Conservation (phyloP, 805 yeast genomes). For the Komagataella pseudopastoris region DNA sequence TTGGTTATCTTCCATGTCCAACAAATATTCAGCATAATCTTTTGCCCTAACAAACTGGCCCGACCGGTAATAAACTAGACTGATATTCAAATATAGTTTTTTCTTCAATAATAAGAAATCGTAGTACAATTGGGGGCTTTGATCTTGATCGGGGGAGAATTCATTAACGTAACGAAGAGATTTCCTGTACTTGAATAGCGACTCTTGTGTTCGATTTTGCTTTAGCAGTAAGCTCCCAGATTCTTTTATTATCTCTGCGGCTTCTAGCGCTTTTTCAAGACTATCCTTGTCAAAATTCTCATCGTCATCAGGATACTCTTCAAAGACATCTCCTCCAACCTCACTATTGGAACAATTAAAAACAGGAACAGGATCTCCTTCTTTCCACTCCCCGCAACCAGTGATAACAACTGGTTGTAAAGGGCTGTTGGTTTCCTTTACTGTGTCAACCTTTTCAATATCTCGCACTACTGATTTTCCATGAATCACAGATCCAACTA, state of each 20-base stretch:
- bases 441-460: slow-evolving; percentile 36
- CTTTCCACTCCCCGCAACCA: slow-evolving; percentile 53
- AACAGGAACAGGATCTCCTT: slow-evolving; percentile 38
- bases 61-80: slow-evolving; percentile 37
- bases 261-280: slow-evolving; percentile 31
- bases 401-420: slow-evolving; percentile 27
- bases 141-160: slow-evolving; percentile 55
- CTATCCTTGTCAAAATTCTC: slow-evolving; percentile 41
- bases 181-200: slow-evolving; percentile 51
- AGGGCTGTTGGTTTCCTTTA: slow-evolving; percentile 20
- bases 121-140: slow-evolving; percentile 35
- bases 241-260: slow-evolving; percentile 43
- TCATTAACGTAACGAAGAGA: slow-evolving; percentile 60
- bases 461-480: slow-evolving; percentile 63
- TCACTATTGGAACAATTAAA: slow-evolving; percentile 46
- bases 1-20: slow-evolving; percentile 29
- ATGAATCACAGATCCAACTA: slow-evolving; percentile 57
- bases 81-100: slow-evolving; percentile 41
- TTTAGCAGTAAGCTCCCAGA: slow-evolving; percentile 54
- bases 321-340: slow-evolving; percentile 59
- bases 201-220: slow-evolving; percentile 31
- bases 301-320: slow-evolving; percentile 73
- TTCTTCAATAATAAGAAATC: slow-evolving; percentile 39
- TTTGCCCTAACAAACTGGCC: slow-evolving; percentile 33
- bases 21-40: slow-evolving; percentile 39